Evolutionary conservation across 805 yeast species (phyloP), one percentile per base, ranked within the genome.

Genomic region (Hanseniaspora singularis): DNA sequence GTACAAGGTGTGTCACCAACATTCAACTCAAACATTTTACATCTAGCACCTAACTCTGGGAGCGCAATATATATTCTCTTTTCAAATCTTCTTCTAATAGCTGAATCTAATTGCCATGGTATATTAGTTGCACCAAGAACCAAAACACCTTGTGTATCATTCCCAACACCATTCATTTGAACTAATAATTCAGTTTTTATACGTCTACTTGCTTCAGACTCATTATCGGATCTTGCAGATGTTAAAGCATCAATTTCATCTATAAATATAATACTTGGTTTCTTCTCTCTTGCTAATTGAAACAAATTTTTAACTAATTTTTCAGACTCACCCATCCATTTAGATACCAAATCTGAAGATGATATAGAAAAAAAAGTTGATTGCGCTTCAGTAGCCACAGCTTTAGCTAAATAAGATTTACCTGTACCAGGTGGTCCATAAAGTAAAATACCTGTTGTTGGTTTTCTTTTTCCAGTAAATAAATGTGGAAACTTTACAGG

Each of bases 291-390:
- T 4, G 98, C 98, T 95, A 89, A 85, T 28, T 81, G 74, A 64
- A 92, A 92, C 52, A 92, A 71, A 60, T 92, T 96, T 63, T 89
- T 92, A 23, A 92, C 97, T 49, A 92, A 74, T 64, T 97, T 77
- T 64, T 92, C 98, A 22, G 94, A 80, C 63, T 92, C 98, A 56
- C 98, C 98, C 96, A 89, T 89, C 98, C 98, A 92, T 64, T 92
- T 92, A 54, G 94, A 81, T 3, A 92, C 97, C 56, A 92, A 72
- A 63, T 92, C 98, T 12, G 95, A 83, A 0, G 96, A 86, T n/a
- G 94, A 81, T 1, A 92, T 95, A 2, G 95, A 83, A 65, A 92
- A 92, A 57, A 92, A 92, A 0, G 98, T 92, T 0, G 96, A 85
- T 61, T 89, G 87, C 41, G 97, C 96, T 58, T 92, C 98, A 0